These are phyloP conservation scores for Leishmania tropica DNA, from an alignment of 208 protist species.

Conservation along the genomic window DNA sequence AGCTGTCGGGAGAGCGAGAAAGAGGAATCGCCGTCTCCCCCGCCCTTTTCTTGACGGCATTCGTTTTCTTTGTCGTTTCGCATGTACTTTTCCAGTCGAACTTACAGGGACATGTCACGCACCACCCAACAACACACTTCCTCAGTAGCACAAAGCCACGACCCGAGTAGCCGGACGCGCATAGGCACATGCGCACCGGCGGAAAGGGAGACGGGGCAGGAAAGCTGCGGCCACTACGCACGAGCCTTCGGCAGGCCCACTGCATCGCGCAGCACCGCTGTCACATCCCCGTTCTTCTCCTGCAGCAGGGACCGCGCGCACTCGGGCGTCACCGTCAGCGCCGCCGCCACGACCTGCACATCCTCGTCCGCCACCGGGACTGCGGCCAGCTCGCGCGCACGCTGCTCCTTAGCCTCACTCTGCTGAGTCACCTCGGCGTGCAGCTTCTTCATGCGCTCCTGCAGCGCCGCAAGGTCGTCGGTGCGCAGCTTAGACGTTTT, in stretches of 20 bases:
- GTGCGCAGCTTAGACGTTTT: constrained; percentile 72
- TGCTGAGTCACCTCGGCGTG: constrained; percentile 62
- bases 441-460: constrained; percentile 74
- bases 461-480: constrained; percentile 69
- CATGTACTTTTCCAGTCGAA: background rate
- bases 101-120: background rate
- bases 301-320: constrained; percentile 54
- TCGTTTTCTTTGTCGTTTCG: background rate
- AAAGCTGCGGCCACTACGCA: constrained; percentile 11
- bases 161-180: background rate
- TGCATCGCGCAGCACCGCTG: constrained; percentile 62
- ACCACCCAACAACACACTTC: background rate
- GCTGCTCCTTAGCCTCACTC: constrained; percentile 58
- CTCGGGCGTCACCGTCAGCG: constrained; percentile 37
- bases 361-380: constrained; percentile 51
- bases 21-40: background rate
- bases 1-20: background rate
- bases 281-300: constrained; percentile 63
- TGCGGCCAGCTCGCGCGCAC: constrained; percentile 48
- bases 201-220: background rate
- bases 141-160: background rate
- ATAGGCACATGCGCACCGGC: background rate
- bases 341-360: constrained; percentile 48
- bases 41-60: background rate
- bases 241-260: constrained; percentile 66